phyloP scores from a whole-genome alignment of 345 rosid genomes.

The Corymbia maculata region DNA sequence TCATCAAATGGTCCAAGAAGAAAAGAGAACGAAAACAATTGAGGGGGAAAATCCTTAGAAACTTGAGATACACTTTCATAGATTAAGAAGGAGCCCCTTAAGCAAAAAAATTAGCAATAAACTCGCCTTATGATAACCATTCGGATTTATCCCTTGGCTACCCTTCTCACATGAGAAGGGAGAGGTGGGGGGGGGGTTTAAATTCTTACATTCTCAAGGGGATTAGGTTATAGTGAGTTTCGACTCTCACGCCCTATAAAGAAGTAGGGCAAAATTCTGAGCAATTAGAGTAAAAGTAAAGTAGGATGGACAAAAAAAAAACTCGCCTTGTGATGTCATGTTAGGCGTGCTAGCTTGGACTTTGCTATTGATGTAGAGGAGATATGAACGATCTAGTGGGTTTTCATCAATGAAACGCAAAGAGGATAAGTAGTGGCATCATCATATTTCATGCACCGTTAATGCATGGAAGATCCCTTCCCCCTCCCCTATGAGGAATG shows the following conservation, averaged over 20 bases:
- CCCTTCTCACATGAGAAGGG: too few relatives aligned
- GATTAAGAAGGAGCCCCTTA: not conserved
- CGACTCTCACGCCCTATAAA: too few relatives aligned
- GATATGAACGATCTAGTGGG: not conserved
- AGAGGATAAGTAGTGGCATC: not conserved
- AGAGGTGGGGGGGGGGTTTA: too few relatives aligned
- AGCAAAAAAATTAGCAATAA: not conserved
- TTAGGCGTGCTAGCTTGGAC: accelerated
- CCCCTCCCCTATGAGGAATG: too few relatives aligned
- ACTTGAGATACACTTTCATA: not conserved
- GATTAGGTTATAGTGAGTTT: too few relatives aligned
- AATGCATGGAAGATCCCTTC: too few relatives aligned
- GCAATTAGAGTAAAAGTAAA: too few relatives aligned
- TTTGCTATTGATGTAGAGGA: not conserved
- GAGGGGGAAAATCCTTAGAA: not conserved
- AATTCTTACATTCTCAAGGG: too few relatives aligned
- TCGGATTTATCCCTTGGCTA: too few relatives aligned
- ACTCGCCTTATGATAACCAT: not conserved
- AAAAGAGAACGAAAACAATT: not conserved
- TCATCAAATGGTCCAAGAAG: not conserved
- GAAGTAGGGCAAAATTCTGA: too few relatives aligned
- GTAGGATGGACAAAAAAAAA: too few relatives aligned
- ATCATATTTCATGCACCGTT: too few relatives aligned
- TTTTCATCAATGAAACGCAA: not conserved
- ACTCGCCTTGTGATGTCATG: not conserved